Evolutionary conservation across 2,329 filamentous ascomycete species (phyloP).

Genomic region (Periconia macrospinosa): DNA sequence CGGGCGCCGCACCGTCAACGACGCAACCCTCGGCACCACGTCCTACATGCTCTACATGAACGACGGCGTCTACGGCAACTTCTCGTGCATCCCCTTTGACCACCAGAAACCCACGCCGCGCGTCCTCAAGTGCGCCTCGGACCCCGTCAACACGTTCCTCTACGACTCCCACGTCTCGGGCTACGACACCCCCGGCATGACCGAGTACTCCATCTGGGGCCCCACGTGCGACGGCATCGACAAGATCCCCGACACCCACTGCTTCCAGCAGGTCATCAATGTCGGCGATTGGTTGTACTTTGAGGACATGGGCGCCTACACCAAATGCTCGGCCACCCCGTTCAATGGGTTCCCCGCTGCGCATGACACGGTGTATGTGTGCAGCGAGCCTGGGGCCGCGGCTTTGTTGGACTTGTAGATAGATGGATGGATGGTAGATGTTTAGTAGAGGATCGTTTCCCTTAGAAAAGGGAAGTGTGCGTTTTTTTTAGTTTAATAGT

Average conservation of each 20-base stretch:
- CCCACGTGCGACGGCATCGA: constrained; percentile 98
- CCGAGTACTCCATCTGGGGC: constrained; percentile 96
- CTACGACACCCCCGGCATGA: constrained; percentile 53
- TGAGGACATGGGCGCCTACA: constrained; percentile 98
- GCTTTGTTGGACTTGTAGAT: constrained; percentile 62
- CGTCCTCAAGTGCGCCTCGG: constrained; percentile 67
- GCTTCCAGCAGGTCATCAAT: constrained; percentile 75
- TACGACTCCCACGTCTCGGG: constrained; percentile 50
- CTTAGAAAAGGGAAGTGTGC: too few species aligned
- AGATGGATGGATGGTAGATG: too few species aligned
- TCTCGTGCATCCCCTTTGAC: constrained; percentile 99
- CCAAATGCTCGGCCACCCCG: constrained; percentile 93
- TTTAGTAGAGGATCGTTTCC: too few species aligned
- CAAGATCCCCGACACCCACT: constrained; percentile 81
- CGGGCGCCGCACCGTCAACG: constrained; percentile 83
- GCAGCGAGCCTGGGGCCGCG: constrained; percentile 84
- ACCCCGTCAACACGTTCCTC: constrained; percentile 46
- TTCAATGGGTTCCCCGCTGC: constrained; percentile 97
- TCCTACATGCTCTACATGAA: constrained; percentile 98
- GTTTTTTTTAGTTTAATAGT: too few species aligned
- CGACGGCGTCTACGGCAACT: constrained; percentile 97
- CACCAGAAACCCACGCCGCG: constrained; percentile 89
- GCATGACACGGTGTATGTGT: constrained; percentile 93
- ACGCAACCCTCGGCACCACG: constrained; percentile 65
- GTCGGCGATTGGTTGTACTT: constrained; percentile 99